These are phyloP conservation scores for Kitagawia praeruptora DNA, from an alignment of 129 eudicot genomes.

Conservation along the genomic window DNA sequence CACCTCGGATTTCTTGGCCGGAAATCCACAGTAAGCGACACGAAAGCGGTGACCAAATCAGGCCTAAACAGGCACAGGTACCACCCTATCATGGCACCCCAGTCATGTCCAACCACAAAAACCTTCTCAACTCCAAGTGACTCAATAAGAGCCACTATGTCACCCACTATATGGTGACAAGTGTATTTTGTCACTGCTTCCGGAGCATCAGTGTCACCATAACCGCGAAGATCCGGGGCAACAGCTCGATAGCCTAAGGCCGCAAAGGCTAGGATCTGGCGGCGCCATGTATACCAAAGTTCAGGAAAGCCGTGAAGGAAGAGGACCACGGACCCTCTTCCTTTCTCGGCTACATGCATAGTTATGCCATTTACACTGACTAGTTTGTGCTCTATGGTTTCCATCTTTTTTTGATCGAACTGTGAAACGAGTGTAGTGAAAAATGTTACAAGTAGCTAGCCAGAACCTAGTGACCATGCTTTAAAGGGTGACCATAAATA, in stretches of 20 bases:
- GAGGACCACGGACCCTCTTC: conserved; percentile 50
- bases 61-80: conserved; percentile 73
- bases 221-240: conserved; percentile 92
- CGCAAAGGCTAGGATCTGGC: conserved; percentile 58
- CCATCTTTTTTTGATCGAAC: conserved; percentile 29
- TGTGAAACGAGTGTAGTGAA: neutral
- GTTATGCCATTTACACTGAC: conserved; percentile 58
- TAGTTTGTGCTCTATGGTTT: conserved; percentile 47
- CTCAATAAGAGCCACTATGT: conserved; percentile 59
- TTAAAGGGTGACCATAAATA: neutral
- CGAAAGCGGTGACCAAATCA: conserved; percentile 61
- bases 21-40: conserved; percentile 51
- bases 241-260: conserved; percentile 63
- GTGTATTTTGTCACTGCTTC: conserved; percentile 29
- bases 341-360: conserved; percentile 86
- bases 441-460: neutral
- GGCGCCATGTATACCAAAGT: conserved; percentile 88
- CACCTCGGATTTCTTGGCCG: conserved; percentile 58
- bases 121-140: conserved; percentile 43
- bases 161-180: conserved; percentile 61
- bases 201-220: conserved; percentile 79
- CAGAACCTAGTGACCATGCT: neutral
- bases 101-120: conserved; percentile 72
- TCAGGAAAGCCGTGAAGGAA: conserved; percentile 94
- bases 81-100: conserved; percentile 90